These are phyloP conservation scores for Populus hybrid DNA, from an alignment of 441 rosid genomes.

Conservation along the genomic window DNA sequence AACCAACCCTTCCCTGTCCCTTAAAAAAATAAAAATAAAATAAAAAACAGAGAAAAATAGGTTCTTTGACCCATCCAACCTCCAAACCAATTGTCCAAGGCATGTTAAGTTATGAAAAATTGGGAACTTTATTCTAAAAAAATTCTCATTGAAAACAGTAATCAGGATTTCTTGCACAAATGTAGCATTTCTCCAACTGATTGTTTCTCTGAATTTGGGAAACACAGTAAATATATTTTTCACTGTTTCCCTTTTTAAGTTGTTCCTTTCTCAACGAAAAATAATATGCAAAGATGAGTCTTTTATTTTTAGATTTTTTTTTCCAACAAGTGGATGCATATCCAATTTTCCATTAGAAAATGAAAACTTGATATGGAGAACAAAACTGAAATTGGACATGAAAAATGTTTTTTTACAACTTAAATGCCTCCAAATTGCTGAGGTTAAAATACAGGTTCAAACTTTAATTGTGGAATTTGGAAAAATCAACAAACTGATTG, in stretches of 20 bases:
- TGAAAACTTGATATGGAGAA: not conserved
- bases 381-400: not conserved
- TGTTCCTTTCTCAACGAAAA: not conserved
- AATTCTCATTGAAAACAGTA: not conserved
- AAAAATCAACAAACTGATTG: not conserved
- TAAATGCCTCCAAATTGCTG: not conserved
- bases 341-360: not conserved
- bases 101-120: not conserved
- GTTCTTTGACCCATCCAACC: not conserved
- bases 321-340: not conserved
- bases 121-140: not conserved
- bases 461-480: not conserved
- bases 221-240: not conserved
- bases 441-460: not conserved
- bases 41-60: not conserved
- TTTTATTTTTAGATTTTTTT: not conserved
- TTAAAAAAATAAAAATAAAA: not conserved
- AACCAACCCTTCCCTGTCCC: not conserved
- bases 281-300: not conserved
- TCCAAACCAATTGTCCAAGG: not conserved
- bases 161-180: not conserved
- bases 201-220: not conserved
- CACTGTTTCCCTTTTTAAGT: not conserved
- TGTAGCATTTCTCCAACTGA: not conserved
- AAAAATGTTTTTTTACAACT: not conserved